Percentiles rank a stretch among this genome's conserved stretches.
Evolutionary conservation across 345 rosid species (phyloP).

Genomic region (Lepidium sativum): DNA sequence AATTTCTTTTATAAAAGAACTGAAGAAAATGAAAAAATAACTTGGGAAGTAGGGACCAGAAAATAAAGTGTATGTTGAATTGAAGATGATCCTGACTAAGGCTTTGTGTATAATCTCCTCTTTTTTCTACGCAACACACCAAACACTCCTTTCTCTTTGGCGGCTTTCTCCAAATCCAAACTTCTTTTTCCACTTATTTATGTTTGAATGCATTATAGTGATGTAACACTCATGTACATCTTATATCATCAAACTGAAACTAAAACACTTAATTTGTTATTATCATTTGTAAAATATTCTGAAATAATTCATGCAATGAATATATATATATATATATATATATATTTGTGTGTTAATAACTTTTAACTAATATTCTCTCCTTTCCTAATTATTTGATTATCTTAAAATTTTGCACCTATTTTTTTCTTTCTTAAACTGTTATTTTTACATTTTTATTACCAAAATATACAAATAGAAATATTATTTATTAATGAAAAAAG

Average conservation of each 20-base stretch:
- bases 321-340: too few relatives aligned
- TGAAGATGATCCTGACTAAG: not conserved
- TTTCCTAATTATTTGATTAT: too few relatives aligned
- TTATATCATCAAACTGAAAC: too few relatives aligned
- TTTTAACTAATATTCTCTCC: too few relatives aligned
- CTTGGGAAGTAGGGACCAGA: not conserved
- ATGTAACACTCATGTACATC: not conserved
- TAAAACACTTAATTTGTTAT: not conserved
- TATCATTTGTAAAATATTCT: not conserved
- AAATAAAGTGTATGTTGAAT: conserved; percentile 8
- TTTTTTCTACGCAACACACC: conserved; percentile 8
- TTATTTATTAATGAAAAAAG: too few relatives aligned
- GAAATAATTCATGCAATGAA: too few relatives aligned
- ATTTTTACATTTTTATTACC: too few relatives aligned
- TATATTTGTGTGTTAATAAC: too few relatives aligned
- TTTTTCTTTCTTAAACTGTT: too few relatives aligned
- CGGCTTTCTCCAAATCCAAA: conserved; percentile 9
- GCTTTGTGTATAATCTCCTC: not conserved
- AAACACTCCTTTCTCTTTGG: conserved; percentile 7
- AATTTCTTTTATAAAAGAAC: not conserved
- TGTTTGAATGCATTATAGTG: not conserved
- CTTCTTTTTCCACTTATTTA: not conserved
- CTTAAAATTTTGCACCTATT: too few relatives aligned
- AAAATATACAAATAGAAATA: too few relatives aligned
- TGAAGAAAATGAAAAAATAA: conserved; percentile 14